phyloP scores from a whole-genome alignment of 768 basidiomycete genomes.

The Agaricus subrufescens region DNA sequence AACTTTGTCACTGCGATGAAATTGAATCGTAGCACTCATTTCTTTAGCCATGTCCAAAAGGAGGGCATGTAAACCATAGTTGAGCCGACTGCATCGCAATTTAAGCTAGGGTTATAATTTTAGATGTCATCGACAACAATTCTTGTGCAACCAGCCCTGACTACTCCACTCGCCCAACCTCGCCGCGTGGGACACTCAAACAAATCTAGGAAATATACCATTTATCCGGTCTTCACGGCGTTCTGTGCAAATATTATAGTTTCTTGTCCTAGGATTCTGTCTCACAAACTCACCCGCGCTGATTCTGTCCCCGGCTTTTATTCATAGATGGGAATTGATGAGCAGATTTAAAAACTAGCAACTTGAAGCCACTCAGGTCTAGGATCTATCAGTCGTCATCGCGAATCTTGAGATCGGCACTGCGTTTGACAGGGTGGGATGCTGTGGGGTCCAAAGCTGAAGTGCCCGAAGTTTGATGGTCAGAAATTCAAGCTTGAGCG shows the following conservation, averaged over 20 bases:
- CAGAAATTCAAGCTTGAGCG: too few relatives aligned
- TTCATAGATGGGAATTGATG: too few relatives aligned
- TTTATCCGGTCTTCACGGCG: slow-evolving; percentile 86
- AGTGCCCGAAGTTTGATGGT: too few relatives aligned
- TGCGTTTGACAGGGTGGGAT: too few relatives aligned
- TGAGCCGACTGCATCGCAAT: slow-evolving; percentile 63
- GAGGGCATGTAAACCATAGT: slow-evolving; percentile 88
- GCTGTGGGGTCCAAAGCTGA: too few relatives aligned
- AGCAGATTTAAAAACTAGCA: too few relatives aligned
- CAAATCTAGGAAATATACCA: slow-evolving; percentile 87
- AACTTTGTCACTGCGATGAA: too few relatives aligned
- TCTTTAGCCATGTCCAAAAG: slow-evolving; percentile 27
- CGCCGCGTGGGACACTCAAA: slow-evolving; percentile 84
- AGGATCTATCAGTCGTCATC: too few relatives aligned
- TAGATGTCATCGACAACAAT: slow-evolving; percentile 63
- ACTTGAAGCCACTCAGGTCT: too few relatives aligned
- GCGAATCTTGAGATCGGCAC: too few relatives aligned
- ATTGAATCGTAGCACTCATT: too few relatives aligned
- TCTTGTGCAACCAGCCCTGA: slow-evolving; percentile 71
- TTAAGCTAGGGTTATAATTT: slow-evolving; percentile 56
- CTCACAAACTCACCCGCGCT: slow-evolving; percentile 15
- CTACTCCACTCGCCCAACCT: slow-evolving; percentile 92
- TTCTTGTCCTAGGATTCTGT: slow-evolving; percentile 75
- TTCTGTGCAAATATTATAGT: slow-evolving; percentile 70
- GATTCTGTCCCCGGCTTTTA: slow-evolving; percentile 22